Conservation (phyloP, 2,329 filamentous ascomycete species). For the Arthroderma sp. region DNA sequence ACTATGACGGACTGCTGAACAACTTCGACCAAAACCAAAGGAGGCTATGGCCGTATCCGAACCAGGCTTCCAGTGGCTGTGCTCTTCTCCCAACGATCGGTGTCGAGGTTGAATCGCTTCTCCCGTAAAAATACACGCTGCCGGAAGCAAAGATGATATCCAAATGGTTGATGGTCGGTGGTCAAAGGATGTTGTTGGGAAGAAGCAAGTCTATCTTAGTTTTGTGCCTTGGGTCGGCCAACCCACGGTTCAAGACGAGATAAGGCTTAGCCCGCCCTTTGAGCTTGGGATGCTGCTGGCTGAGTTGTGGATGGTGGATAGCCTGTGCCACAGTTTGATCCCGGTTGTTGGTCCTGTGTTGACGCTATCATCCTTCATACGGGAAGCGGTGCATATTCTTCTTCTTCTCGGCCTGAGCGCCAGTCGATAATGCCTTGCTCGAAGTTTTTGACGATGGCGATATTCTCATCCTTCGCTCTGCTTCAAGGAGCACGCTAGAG, state of each 20-base stretch:
- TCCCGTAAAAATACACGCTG: neutral
- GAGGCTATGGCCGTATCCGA: no score
- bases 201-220: neutral
- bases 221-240: neutral
- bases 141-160: neutral
- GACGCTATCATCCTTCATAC: neutral
- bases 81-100: neutral
- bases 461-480: neutral
- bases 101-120: neutral
- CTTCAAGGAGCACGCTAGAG: no score
- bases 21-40: no score
- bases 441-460: neutral
- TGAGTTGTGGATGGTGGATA: neutral
- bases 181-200: neutral
- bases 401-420: neutral
- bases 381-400: no score
- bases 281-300: neutral
- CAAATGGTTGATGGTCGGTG: neutral
- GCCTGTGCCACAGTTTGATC: neutral
- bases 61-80: neutral
- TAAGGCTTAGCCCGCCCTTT: neutral
- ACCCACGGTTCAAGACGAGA: neutral
- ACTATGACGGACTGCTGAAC: no score
- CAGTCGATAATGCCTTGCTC: neutral
- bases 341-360: neutral